phyloP scores from a whole-genome alignment of 108 stramenopile species.

The Cyclostephanos tholiformis region DNA sequence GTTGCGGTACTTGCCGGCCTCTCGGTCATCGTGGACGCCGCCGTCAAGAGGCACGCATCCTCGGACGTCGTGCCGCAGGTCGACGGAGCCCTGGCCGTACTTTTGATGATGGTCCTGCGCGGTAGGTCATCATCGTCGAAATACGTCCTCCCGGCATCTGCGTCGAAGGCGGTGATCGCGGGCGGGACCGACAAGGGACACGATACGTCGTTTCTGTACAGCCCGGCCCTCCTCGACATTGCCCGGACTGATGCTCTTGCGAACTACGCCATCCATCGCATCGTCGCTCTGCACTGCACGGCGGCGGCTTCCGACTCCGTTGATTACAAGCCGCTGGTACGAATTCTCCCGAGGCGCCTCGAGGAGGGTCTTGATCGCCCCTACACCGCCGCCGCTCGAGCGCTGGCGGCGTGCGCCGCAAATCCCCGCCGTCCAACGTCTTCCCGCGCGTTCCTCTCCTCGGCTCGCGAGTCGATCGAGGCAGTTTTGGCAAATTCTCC shows the following conservation, averaged over 20 bases:
- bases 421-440: constrained; percentile 43
- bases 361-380: constrained; percentile 33
- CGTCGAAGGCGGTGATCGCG: constrained; percentile 56
- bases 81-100: constrained; percentile 67
- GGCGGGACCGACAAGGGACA: constrained; percentile 45
- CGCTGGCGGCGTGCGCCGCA: constrained; percentile 62
- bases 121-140: constrained; percentile 17
- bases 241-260: constrained; percentile 56
- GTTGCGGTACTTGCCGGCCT: constrained; percentile 53
- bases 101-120: constrained; percentile 53
- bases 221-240: constrained; percentile 51
- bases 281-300: constrained; percentile 65
- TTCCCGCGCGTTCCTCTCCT: constrained; percentile 32
- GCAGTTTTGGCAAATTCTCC: constrained; percentile 58
- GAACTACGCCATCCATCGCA: constrained; percentile 59
- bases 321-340: constrained; percentile 29
- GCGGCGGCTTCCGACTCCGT: constrained; percentile 36
- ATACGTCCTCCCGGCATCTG: constrained; percentile 36
- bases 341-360: constrained; percentile 40
- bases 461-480: constrained; percentile 46
- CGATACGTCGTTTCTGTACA: constrained; percentile 59
- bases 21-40: constrained; percentile 59
- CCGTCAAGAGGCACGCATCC: constrained; percentile 65
- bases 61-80: constrained; percentile 60
- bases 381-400: constrained; percentile 44